These are phyloP conservation scores for Haplosporangium gracile DNA, from an alignment of 192 early-diverging fungal species.

Conservation along the genomic window DNA sequence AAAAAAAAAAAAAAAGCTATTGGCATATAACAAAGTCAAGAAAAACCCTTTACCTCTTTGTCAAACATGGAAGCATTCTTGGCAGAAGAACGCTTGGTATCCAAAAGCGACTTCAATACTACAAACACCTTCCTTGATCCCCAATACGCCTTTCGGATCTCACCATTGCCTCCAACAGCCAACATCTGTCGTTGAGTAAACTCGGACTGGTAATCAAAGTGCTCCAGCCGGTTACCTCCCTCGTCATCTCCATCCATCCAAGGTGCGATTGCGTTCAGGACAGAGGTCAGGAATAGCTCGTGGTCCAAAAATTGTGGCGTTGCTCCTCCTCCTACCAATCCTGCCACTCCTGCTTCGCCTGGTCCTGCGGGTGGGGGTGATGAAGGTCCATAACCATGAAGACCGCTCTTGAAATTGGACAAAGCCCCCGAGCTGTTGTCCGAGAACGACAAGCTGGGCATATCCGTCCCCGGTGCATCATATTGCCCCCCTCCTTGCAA, in stretches of 20 bases:
- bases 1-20: too few species aligned
- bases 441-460: constrained; percentile 22
- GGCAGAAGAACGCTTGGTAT: constrained; percentile 12
- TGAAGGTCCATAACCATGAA: neutral
- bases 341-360: neutral
- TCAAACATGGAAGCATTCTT: constrained; percentile 26
- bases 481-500: neutral
- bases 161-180: constrained; percentile 34
- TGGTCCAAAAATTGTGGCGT: neutral
- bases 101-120: constrained; percentile 22
- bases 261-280: constrained; percentile 4
- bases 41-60: constrained; percentile 17
- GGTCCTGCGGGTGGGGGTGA: neutral
- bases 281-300: constrained; percentile 25
- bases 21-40: too few species aligned
- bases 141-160: constrained; percentile 26
- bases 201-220: constrained; percentile 16
- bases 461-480: neutral
- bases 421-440: constrained; percentile 6
- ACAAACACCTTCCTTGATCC: constrained; percentile 3
- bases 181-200: constrained; percentile 11
- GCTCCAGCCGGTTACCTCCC: neutral
- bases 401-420: neutral
- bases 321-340: constrained; percentile 1
- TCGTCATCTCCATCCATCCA: neutral